Evolutionary conservation across 1,284 basidiomycete species (phyloP), one percentile per base, ranked within the genome.

Genomic region (Wolfiporia cocos): DNA sequence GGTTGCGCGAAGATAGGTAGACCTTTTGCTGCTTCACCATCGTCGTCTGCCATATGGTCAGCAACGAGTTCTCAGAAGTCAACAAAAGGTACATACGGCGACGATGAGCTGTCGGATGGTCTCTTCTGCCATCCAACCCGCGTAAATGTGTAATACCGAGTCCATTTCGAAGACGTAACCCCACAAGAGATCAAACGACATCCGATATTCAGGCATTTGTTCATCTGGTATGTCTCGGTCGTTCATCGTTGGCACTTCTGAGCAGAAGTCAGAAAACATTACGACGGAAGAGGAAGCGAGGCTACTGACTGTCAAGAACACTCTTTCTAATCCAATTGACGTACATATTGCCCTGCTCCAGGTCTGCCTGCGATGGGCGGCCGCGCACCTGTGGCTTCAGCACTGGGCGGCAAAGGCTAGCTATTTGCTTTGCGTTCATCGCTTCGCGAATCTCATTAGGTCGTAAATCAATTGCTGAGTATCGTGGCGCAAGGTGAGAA

Each of bases 1-100:
- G 74, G 41, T 61, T 67, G 7, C 63, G 54, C 11, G 61, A 60
- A 4, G 67, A 57, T 15, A 76, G 49, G 42, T 76, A 58, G 4
- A 50, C 52, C 31, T 71, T 62, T 63, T 85, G 81, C 36, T 68
- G 68, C 37, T 64, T 59, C 18, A 76, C 70, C 4, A 73, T 69
- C 41, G 68, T 55, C 35, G 71, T 70, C 79, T 85, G 49, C 37
- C 36, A 18, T 24, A 10, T 14, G 17, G 22, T 41, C 18, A 41
- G 28, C 2, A 18, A 12, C 9, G 7, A 7, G 17, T 4, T 12
- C 6, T 10, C 11, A 14, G 2, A 3, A 14, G 20, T 9, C 18
- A 18, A 7, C 15, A 20, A 6, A 11, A 51, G 55, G 44, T 22
- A 53, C 75, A 44, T 49, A 84, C 81, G 37, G 78, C 75, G 10